Conservation (phyloP, 2,329 filamentous ascomycete species). For the Apiospora aurea region DNA sequence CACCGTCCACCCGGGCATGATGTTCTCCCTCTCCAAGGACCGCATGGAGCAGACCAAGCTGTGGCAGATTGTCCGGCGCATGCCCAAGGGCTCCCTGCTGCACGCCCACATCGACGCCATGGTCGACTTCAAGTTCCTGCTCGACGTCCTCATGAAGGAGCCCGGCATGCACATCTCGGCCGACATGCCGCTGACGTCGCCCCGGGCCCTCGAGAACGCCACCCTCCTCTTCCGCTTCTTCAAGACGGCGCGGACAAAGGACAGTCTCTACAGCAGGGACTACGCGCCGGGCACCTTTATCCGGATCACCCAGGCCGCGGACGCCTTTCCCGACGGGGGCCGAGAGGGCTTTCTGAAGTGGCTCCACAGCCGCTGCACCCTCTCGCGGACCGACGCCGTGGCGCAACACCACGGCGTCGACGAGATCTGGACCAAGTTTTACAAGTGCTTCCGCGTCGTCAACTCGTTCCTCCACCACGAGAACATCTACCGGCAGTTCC, state of each 20-base stretch:
- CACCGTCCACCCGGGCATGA: slow-evolving; percentile 85
- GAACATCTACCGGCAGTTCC: slow-evolving; percentile 81
- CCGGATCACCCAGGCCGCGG: slow-evolving; percentile 67
- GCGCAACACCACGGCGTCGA: slow-evolving; percentile 84
- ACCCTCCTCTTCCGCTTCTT: slow-evolving; percentile 69
- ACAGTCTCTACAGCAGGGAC: slow-evolving; percentile 67
- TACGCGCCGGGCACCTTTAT: slow-evolving; percentile 69
- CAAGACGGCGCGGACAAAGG: slow-evolving; percentile 51
- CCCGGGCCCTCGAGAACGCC: slow-evolving; percentile 60
- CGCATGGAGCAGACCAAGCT: slow-evolving; percentile 84
- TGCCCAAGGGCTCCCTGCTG: slow-evolving; percentile 88
- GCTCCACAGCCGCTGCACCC: slow-evolving; percentile 75
- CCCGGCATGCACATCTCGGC: slow-evolving; percentile 77
- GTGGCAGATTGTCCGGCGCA: slow-evolving; percentile 82
- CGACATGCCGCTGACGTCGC: slow-evolving; percentile 62
- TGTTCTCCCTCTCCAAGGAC: slow-evolving; percentile 87
- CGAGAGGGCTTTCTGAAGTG: slow-evolving; percentile 76
- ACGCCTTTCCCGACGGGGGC: slow-evolving; percentile 77
- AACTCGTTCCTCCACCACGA: slow-evolving; percentile 85
- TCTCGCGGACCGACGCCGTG: slow-evolving; percentile 75
- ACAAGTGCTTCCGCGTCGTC: slow-evolving; percentile 75
- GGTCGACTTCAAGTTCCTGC: slow-evolving; percentile 84
- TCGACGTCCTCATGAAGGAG: slow-evolving; percentile 73
- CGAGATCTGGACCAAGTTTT: slow-evolving; percentile 85
- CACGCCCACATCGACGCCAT: slow-evolving; percentile 93